A percentile compares a stretch with the other conserved stretches of the same genome.
Conservation (phyloP, 352 stramenopile genomes). For the Pythium grandisporangium region DNA sequence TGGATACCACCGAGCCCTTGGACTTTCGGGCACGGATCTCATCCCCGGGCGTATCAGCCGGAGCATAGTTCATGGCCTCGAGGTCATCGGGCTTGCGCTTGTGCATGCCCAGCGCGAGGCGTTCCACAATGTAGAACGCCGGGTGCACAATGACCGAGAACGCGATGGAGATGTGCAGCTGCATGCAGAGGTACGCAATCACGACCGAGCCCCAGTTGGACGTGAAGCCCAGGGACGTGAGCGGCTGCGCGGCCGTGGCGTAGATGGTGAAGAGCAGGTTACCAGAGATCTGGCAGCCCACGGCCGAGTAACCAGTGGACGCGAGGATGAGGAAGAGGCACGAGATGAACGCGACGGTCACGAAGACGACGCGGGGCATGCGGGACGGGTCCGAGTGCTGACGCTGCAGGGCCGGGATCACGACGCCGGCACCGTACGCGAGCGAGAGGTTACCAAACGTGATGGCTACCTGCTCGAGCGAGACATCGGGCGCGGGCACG, state of each 20-base stretch:
- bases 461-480: conserved; percentile 37
- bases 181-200: conserved; percentile 38
- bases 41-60: conserved; percentile 2
- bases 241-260: conserved; percentile 16
- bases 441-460: conserved; percentile 59
- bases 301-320: conserved; percentile 31
- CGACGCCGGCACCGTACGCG: conserved; percentile 48
- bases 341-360: conserved; percentile 45
- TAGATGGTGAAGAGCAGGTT: conserved; percentile 68
- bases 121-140: conserved; percentile 39
- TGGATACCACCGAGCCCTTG: conserved; percentile 28
- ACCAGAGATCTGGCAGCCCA: conserved; percentile 56
- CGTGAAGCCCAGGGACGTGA: conserved; percentile 19
- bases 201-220: conserved; percentile 16
- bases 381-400: conserved; percentile 47
- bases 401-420: conserved; percentile 52
- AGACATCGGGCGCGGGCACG: conserved; percentile 27
- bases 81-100: conserved; percentile 11
- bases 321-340: conserved; percentile 37
- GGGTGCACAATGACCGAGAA: conserved; percentile 53
- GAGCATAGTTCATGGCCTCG: conserved; percentile 4
- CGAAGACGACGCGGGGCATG: conserved; percentile 49
- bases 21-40: conserved; percentile 14
- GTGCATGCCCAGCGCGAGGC: conserved; percentile 43
- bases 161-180: conserved; percentile 38